phyloP scores from a whole-genome alignment of 2,329 filamentous ascomycete genomes.

The Lachnellula subtilissima region DNA sequence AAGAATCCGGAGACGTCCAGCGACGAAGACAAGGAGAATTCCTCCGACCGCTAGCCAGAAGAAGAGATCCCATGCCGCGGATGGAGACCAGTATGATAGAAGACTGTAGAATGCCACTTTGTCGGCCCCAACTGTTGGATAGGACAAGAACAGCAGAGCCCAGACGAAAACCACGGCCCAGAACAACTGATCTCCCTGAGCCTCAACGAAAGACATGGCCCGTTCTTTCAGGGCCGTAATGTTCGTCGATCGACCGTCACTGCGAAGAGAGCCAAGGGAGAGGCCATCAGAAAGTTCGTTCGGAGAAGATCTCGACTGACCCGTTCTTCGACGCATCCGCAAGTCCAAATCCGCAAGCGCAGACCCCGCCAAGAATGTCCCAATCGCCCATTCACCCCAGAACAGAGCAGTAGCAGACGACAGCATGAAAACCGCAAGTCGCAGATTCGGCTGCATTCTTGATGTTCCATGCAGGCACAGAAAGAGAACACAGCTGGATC shows the following conservation, averaged over 20 bases:
- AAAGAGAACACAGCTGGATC: background rate
- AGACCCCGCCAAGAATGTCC: background rate
- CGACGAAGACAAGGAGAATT: background rate
- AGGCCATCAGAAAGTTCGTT: background rate
- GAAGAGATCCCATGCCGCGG: background rate
- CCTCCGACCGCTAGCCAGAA: background rate
- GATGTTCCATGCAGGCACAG: background rate
- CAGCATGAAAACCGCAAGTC: background rate
- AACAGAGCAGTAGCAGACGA: background rate
- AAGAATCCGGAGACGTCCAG: conserved; percentile 29
- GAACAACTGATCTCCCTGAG: background rate
- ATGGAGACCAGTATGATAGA: background rate
- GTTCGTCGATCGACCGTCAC: background rate
- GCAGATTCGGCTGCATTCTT: background rate
- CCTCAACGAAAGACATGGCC: background rate
- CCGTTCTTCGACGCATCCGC: background rate
- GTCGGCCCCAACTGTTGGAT: background rate
- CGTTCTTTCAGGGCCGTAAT: background rate
- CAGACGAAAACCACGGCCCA: background rate
- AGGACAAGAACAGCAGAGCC: background rate
- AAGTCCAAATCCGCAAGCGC: background rate
- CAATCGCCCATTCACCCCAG: background rate
- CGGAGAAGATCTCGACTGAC: background rate
- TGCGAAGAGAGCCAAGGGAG: background rate
- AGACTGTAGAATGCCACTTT: background rate